Percentiles rank a stretch among this genome's conserved stretches.
phyloP scores from a whole-genome alignment of 2,329 filamentous ascomycete species.

The Blumeriella jaapii region DNA sequence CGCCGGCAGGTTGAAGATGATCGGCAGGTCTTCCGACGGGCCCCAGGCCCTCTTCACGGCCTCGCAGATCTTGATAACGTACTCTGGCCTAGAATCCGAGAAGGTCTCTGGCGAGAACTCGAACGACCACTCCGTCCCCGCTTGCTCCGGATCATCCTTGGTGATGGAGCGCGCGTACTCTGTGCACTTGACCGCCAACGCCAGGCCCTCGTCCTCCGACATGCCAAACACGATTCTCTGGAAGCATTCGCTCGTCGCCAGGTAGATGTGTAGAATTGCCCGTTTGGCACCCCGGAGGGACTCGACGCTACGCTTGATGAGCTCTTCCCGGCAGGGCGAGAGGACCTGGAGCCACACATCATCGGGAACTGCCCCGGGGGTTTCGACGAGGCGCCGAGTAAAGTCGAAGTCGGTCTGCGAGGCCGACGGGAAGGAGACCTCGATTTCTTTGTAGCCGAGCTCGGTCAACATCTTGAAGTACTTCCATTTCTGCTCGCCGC shows the following conservation, averaged over 20 bases:
- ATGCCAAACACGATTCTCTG: slow-evolving; percentile 82
- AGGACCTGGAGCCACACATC: slow-evolving; percentile 90
- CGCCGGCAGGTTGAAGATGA: slow-evolving; percentile 95
- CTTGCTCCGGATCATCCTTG: slow-evolving; percentile 55
- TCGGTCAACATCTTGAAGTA: slow-evolving; percentile 93
- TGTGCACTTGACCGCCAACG: slow-evolving; percentile 74
- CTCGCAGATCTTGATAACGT: slow-evolving; percentile 71
- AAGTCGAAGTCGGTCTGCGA: slow-evolving; percentile 96
- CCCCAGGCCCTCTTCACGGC: slow-evolving; percentile 93
- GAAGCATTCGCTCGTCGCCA: slow-evolving; percentile 94
- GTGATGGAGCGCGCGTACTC: slow-evolving; percentile 82
- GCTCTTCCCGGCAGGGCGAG: slow-evolving; percentile 80
- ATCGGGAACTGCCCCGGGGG: slow-evolving; percentile 70
- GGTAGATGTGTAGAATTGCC: slow-evolving; percentile 88
- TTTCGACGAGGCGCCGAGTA: slow-evolving; percentile 74
- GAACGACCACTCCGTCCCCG: slow-evolving; percentile 59
- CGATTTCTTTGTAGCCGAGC: slow-evolving; percentile 94
- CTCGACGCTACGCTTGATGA: slow-evolving; percentile 83
- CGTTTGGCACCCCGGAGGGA: slow-evolving; percentile 84
- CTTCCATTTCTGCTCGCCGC: slow-evolving; percentile 85
- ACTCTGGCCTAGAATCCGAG: slow-evolving; percentile 81
- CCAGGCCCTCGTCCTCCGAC: slow-evolving; percentile 69
- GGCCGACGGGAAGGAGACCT: slow-evolving; percentile 89
- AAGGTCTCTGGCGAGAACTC: slow-evolving; percentile 84
- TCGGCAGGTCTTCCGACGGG: slow-evolving; percentile 63